Conservation (phyloP, 1,284 basidiomycete genomes). For the Kwoniella shivajii region DNA sequence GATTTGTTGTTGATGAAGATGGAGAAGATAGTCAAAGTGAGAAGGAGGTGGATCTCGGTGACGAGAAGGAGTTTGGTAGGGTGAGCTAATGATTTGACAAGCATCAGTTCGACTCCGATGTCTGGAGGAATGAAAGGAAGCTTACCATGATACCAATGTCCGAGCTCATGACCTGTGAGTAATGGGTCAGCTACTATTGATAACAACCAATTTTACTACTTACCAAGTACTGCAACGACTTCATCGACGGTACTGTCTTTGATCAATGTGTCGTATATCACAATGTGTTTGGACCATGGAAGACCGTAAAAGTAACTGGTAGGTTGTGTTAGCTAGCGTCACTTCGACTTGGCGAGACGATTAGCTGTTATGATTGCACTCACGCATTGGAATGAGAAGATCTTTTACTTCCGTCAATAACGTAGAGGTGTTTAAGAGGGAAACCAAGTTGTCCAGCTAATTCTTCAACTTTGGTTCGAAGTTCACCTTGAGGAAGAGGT, state of each 20-base stretch:
- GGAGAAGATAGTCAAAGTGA: conserved; percentile 84
- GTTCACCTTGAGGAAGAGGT: conserved; percentile 71
- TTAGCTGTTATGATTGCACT: conserved; percentile 32
- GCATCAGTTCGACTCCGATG: background rate
- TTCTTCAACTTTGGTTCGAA: conserved; percentile 71
- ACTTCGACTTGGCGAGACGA: no score
- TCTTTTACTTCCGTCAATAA: conserved; percentile 95
- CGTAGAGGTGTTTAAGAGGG: conserved; percentile 91
- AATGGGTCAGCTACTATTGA: conserved; percentile 35
- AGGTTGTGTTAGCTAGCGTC: background rate
- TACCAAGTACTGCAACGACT: conserved; percentile 75
- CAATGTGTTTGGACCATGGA: conserved; percentile 94
- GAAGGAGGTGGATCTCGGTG: conserved; percentile 82
- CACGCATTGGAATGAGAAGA: conserved; percentile 88
- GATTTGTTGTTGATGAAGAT: conserved; percentile 82
- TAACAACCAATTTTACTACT: conserved; percentile 13
- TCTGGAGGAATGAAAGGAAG: background rate
- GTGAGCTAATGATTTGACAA: conserved; percentile 59
- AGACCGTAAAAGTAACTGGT: conserved; percentile 81
- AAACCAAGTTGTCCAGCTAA: conserved; percentile 82
- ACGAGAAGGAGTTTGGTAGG: conserved; percentile 83
- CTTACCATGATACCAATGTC: conserved; percentile 80
- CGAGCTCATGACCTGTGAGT: conserved; percentile 77
- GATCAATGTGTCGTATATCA: conserved; percentile 95
- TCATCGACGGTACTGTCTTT: conserved; percentile 84